These are phyloP conservation scores for Paratinospora sagittata DNA, from an alignment of 164 flowering plant genomes.

Conservation along the genomic window DNA sequence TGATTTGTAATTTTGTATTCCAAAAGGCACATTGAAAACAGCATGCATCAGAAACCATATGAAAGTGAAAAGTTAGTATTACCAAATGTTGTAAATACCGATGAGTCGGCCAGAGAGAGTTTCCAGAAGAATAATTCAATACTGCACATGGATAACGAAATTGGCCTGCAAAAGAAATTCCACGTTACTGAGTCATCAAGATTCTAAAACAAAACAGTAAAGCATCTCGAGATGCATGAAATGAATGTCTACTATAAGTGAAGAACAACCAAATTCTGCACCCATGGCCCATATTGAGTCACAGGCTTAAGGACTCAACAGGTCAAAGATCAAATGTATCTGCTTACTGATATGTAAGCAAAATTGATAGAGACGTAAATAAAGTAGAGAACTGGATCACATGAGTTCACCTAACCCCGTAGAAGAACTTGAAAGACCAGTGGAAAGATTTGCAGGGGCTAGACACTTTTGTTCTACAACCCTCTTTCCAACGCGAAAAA, in stretches of 20 bases:
- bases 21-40: neutral
- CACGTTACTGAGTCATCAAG: constrained; percentile 3
- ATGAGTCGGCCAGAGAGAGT: constrained; percentile 32
- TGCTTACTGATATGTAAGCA: neutral
- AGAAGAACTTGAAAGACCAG: neutral
- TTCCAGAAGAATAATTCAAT: constrained; percentile 23
- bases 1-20: neutral
- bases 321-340: neutral
- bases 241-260: neutral
- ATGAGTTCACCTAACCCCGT: neutral
- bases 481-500: neutral
- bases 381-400: neutral
- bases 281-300: neutral
- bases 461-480: neutral
- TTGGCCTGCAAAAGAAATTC: constrained; percentile 29
- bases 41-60: neutral
- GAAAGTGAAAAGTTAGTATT: constrained; percentile 8
- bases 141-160: constrained; percentile 22
- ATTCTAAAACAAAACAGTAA: neutral
- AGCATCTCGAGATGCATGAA: constrained; percentile 1
- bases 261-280: neutral
- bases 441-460: neutral
- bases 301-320: neutral
- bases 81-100: constrained; percentile 46
- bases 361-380: neutral